Base-by-base conservation (phyloP, 2,329 filamentous ascomycete genomes). In the Cercospora zeina region DNA sequence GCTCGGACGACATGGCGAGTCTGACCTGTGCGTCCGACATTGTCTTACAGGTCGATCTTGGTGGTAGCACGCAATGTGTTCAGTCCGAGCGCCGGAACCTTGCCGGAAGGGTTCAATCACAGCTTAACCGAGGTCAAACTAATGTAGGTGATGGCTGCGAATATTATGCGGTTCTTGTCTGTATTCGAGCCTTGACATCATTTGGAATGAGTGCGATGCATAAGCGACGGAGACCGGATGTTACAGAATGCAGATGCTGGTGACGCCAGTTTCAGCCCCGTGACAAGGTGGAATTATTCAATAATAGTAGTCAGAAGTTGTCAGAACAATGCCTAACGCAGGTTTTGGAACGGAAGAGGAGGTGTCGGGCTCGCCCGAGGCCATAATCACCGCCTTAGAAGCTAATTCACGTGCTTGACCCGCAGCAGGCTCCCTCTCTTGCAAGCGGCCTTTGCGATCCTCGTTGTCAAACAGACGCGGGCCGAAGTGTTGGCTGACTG, bases 81-180 rank as follows among this genome's bases (percentile, higher is more conserved):
- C 54, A 49, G 54, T 49, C 54, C 37, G 30, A 56, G 54, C 54
- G 54, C 54, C 54, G 34, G 42, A 42, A 27, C 54, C 54, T 42
- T 56, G 54, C 54, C 33, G 54, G 24, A 56, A 30, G 36, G 24
- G 16, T n/a, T 42, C 24, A 56, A 42, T 56, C 16, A 39, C 54
- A 30, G 36, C 54, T 42, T 36, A 56, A 39, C 36, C 54, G 54
- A 56, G 54, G 54, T 51, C 49, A 51, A 51, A 51, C 54, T 56
- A 56, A 56, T 56, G 54, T 56, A 56, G 8, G 54, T 56, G 54
- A 33, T 39, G 36, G 54, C 24, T 56, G 19, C 54, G 36, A 42
- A 14, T 56, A 42, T 27, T 14, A 42, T 27, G 24, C 27, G 54
- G 24, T 42, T 42, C 49, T 34, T 51, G 49, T 33, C 49, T 19